Evolutionary conservation across 2,329 filamentous ascomycete genomes (phyloP).

Genomic region (Teratosphaeria viscida): DNA sequence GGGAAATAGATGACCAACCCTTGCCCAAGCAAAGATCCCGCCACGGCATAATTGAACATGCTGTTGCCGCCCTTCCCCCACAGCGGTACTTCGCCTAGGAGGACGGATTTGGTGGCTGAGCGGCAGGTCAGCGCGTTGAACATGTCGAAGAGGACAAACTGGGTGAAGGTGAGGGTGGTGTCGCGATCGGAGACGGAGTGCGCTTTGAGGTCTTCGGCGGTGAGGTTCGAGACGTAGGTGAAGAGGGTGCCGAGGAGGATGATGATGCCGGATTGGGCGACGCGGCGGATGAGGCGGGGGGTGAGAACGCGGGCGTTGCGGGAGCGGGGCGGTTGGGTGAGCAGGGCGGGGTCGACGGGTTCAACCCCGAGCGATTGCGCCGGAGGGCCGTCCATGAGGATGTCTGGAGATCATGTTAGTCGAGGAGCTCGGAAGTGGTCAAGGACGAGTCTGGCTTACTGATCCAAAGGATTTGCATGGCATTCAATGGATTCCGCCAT

Average conservation of each 20-base stretch:
- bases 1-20: slow-evolving; percentile 89
- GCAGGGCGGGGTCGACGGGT: slow-evolving; percentile 84
- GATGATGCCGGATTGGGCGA: slow-evolving; percentile 74
- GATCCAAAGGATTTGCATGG: slow-evolving; percentile 99
- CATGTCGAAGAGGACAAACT: slow-evolving; percentile 99
- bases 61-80: slow-evolving; percentile 72
- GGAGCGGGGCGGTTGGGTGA: slow-evolving; percentile 78
- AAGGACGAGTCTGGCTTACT: slow-evolving; percentile 50
- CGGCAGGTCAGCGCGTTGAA: slow-evolving; percentile 94
- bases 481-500: slow-evolving; percentile 90
- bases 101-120: slow-evolving; percentile 78
- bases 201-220: slow-evolving; percentile 50
- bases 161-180: slow-evolving; percentile 98
- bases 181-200: slow-evolving; percentile 73
- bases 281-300: slow-evolving; percentile 65
- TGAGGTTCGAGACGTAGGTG: slow-evolving; percentile 88
- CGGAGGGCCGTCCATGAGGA: slow-evolving; percentile 97
- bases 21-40: slow-evolving; percentile 74
- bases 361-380: slow-evolving; percentile 96
- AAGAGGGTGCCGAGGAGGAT: slow-evolving; percentile 89
- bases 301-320: slow-evolving; percentile 90
- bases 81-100: slow-evolving; percentile 59
- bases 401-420: slow-evolving; percentile 50
- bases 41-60: slow-evolving; percentile 94
- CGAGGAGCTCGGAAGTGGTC: slow-evolving; percentile 1